These are phyloP conservation scores for Salix suchowensis DNA, from an alignment of 345 rosid genomes.

Conservation along the genomic window DNA sequence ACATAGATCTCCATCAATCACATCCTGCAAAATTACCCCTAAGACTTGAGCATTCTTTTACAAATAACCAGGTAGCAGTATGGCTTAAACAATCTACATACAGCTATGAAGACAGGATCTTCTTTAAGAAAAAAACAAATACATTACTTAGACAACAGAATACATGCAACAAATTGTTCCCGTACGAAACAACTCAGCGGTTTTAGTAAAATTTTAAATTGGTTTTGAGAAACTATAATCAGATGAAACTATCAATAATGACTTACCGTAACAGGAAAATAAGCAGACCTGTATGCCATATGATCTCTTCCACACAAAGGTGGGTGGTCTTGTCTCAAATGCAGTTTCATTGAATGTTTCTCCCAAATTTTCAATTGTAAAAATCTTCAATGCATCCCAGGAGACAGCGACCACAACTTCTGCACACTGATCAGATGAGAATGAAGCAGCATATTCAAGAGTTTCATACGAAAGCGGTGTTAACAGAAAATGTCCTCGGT, in stretches of 20 bases:
- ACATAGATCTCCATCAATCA: slow-evolving; percentile 93
- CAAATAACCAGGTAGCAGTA: not conserved
- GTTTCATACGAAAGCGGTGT: slow-evolving; percentile 96
- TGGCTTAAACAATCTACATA: not conserved
- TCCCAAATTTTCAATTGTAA: slow-evolving; percentile 88
- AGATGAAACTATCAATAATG: not conserved
- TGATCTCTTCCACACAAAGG: slow-evolving; percentile 87
- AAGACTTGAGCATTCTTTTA: slow-evolving; percentile 7
- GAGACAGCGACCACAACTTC: slow-evolving; percentile 99
- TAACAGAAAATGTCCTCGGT: slow-evolving; percentile 86
- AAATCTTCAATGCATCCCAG: slow-evolving; percentile 89
- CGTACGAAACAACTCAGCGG: not conserved
- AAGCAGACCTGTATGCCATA: slow-evolving; percentile 90
- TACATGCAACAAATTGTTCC: not conserved
- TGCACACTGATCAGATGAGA: slow-evolving; percentile 97
- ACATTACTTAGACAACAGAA: too few relatives aligned
- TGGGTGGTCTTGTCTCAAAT: slow-evolving; percentile 90
- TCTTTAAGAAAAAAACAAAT: not conserved
- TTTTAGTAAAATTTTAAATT: not conserved
- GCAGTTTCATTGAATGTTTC: slow-evolving; percentile 98
- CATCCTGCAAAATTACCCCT: slow-evolving; percentile 54
- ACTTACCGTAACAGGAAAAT: slow-evolving; percentile 89
- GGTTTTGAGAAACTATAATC: not conserved
- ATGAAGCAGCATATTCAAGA: slow-evolving; percentile 89
- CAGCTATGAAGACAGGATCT: not conserved